phyloP scores from a whole-genome alignment of 2,329 filamentous ascomycete species.

The Dactylellina haptotyla region DNA sequence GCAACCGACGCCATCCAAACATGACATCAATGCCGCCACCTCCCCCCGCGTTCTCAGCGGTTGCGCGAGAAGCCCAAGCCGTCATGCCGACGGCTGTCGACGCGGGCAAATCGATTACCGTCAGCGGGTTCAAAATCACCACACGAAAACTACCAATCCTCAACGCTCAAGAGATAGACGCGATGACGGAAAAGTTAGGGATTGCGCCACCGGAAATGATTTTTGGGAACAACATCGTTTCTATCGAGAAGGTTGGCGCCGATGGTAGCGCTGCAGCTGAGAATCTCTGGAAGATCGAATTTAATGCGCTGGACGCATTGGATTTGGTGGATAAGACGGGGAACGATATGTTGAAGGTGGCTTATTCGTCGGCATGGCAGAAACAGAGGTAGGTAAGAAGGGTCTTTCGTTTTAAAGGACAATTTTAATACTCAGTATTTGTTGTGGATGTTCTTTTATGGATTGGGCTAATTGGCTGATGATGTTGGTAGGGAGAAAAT shows the following conservation, averaged over 20 bases:
- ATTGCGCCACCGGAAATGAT: conserved; percentile 99
- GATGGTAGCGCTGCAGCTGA: conserved; percentile 60
- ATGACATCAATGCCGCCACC: conserved; percentile 27
- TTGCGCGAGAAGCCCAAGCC: conserved; percentile 29
- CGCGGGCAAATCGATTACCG: conserved; percentile 55
- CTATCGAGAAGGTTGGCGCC: conserved; percentile 76
- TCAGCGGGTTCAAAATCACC: conserved; percentile 54
- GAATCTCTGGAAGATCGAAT: conserved; percentile 75
- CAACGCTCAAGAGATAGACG: conserved; percentile 88
- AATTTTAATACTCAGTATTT: background rate
- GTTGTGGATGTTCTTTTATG: conserved; percentile 62
- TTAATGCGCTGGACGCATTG: conserved; percentile 86
- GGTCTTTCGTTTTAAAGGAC: conserved; percentile 60
- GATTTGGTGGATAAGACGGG: conserved; percentile 95
- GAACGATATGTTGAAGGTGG: conserved; percentile 85
- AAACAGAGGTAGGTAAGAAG: conserved; percentile 66
- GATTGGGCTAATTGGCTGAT: conserved; percentile 18
- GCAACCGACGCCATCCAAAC: conserved; percentile 3
- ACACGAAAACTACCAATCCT: conserved; percentile 82
- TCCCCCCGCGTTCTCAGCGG: conserved; percentile 10
- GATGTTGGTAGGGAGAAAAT: conserved; percentile 73
- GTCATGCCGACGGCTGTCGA: conserved; percentile 51
- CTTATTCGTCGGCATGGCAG: conserved; percentile 90
- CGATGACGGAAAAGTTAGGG: conserved; percentile 78
- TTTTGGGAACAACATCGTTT: conserved; percentile 91